A percentile compares a stretch with the other conserved stretches of the same genome.
Evolutionary conservation across 1,284 basidiomycete species (phyloP).

Genomic region (Tilletia indica): DNA sequence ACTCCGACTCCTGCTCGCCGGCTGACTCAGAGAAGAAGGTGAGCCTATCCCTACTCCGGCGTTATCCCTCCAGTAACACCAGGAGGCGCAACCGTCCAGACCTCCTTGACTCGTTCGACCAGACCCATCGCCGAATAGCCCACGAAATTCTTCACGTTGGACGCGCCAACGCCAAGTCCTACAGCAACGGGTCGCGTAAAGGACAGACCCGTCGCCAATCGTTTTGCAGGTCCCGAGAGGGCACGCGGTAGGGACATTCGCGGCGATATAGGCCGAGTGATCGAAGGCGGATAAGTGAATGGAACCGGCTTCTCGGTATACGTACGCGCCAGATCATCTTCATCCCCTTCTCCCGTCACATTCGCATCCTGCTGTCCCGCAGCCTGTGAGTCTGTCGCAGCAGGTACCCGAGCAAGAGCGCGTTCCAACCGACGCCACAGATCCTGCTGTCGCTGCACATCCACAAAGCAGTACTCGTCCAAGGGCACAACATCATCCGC

Average conservation of each 20-base stretch:
- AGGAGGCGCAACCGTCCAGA: background rate
- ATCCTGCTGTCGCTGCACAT: constrained; percentile 7
- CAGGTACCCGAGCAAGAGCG: background rate
- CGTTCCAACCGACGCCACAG: constrained; percentile 1
- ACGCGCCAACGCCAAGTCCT: background rate
- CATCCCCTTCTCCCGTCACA: background rate
- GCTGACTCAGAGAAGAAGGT: background rate
- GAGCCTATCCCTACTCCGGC: background rate
- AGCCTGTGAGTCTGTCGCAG: background rate
- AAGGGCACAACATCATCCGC: background rate
- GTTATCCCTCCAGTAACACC: background rate
- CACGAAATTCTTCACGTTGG: background rate
- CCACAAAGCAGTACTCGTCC: constrained; percentile 15
- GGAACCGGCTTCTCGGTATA: background rate
- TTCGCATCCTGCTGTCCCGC: background rate
- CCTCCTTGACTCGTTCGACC: constrained; percentile 5
- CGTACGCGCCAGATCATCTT: background rate
- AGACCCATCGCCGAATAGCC: background rate
- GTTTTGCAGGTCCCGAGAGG: constrained; percentile 1
- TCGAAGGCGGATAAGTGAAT: constrained; percentile 4
- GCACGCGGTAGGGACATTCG: constrained; percentile 1
- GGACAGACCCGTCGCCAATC: background rate
- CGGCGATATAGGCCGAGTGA: background rate
- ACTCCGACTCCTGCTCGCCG: background rate
- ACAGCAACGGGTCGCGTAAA: background rate